phyloP scores from a whole-genome alignment of 768 basidiomycete species.

The Nevesoporus exiguus region DNA sequence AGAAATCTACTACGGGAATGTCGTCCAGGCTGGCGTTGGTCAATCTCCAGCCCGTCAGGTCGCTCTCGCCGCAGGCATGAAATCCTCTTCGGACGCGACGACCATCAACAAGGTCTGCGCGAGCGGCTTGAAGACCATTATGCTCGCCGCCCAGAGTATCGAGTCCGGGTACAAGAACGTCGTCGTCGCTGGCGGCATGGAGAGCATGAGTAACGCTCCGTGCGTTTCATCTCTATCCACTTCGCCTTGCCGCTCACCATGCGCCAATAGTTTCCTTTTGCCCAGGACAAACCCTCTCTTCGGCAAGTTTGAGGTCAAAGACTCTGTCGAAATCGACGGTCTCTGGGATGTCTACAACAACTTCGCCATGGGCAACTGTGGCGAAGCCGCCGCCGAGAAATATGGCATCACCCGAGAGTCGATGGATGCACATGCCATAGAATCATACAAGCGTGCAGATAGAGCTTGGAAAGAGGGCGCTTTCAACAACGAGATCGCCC shows the following conservation, averaged over 20 bases:
- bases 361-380: slow-evolving; percentile 98
- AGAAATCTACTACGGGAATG: slow-evolving; percentile 97
- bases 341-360: slow-evolving; percentile 98
- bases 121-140: slow-evolving; percentile 93
- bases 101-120: slow-evolving; percentile 99
- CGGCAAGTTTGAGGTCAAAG: slow-evolving; percentile 84
- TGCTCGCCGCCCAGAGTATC: slow-evolving; percentile 89
- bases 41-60: slow-evolving; percentile 99
- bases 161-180: slow-evolving; percentile 80
- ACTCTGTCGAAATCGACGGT: slow-evolving; percentile 89
- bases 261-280: slow-evolving; percentile 60
- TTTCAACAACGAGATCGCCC: slow-evolving; percentile 85
- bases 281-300: slow-evolving; percentile 80
- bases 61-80: slow-evolving; percentile 85
- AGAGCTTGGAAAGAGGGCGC: slow-evolving; percentile 85
- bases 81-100: slow-evolving; percentile 85
- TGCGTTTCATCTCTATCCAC: slow-evolving; percentile 42
- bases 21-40: slow-evolving; percentile 95
- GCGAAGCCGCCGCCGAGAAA: slow-evolving; percentile 80
- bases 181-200: slow-evolving; percentile 96
- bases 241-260: slow-evolving; percentile 3
- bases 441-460: slow-evolving; percentile 92
- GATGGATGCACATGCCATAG: slow-evolving; percentile 88
- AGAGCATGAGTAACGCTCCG: slow-evolving; percentile 99
- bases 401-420: slow-evolving; percentile 80